Base-by-base conservation (phyloP, 2,329 filamentous ascomycete species). In the Teratosphaeria destructans region DNA sequence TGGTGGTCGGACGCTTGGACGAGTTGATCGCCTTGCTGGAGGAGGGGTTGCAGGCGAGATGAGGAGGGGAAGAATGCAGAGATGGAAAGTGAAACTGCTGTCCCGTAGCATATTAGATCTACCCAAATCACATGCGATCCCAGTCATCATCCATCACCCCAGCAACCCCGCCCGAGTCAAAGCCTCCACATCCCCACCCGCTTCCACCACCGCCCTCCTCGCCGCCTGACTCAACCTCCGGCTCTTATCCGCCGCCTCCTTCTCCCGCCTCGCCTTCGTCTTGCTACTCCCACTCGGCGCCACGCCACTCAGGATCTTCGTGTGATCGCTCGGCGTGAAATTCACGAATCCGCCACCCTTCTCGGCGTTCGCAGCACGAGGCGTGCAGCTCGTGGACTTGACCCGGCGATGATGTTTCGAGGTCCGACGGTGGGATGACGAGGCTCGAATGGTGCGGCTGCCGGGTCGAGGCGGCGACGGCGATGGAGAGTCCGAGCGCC, bases 191-290 rank as follows among this genome's bases (percentile, higher is more conserved):
- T 91, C 85, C 2, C 87, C 89, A 1, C 88, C 88, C 0, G 85
- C 87, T 11, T 85, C 87, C 59, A 82, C 78, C 0, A 91, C 84
- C 8, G 86, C 87, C 72, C 83, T 83, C 63, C 87, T 75, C 34
- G 88, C 85, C 7, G 85, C 84, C 72, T 89, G 84, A 68, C 82
- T 86, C 59, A 92, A 71, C 70, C 82, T 81, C 65, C 86, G 77
- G 67, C 89, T 79, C 74, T 87, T 86, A 70, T 96, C 93, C 57
- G 82, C 79, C 1, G 90, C 90, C 76, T 96, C 93, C 72, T 90
- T 88, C 74, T 97, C 93, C 56, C 94, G 79, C 59, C 91, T 78
- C n/a, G 90, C 90, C 72, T 96, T 96, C 8, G 94, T 97, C 82
- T 97, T 97, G 65, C 85, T 89, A 66, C 86, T 91, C 10, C 94